A percentile compares a stretch with the other conserved stretches of the same genome.
Evolutionary conservation across 139 green algal species (phyloP).

Genomic region (Closterium sp.): DNA sequence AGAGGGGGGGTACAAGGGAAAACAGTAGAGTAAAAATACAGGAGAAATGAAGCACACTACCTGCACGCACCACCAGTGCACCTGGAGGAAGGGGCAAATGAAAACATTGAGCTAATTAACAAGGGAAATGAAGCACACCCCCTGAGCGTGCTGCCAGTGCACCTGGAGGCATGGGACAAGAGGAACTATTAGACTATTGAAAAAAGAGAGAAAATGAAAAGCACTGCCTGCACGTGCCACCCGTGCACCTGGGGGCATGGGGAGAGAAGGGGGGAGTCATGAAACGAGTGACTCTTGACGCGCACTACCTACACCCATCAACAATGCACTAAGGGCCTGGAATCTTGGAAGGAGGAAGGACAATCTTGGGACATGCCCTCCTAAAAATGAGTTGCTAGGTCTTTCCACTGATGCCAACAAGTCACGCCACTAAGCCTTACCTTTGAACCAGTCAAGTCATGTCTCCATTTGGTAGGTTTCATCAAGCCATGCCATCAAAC

Average conservation of each 20-base stretch:
- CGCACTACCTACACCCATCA: slow-evolving; percentile 22
- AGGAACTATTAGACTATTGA: background rate
- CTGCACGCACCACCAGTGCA: background rate
- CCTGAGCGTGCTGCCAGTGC: slow-evolving; percentile 30
- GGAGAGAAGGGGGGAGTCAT: slow-evolving; percentile 5
- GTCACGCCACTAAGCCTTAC: too few relatives aligned
- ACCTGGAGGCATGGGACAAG: background rate
- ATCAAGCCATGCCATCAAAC: background rate
- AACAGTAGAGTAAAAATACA: background rate
- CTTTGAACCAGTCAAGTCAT: too few relatives aligned
- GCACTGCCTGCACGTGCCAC: too few relatives aligned
- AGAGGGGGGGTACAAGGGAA: too few relatives aligned
- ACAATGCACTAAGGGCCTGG: too few relatives aligned
- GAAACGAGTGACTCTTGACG: slow-evolving; percentile 10
- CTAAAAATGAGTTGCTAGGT: too few relatives aligned
- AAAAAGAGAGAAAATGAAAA: background rate
- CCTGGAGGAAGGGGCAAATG: slow-evolving; percentile 9
- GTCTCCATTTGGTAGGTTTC: background rate
- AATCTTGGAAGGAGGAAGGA: too few relatives aligned
- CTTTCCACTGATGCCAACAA: too few relatives aligned
- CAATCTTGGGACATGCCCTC: too few relatives aligned
- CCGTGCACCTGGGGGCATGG: slow-evolving; percentile 19
- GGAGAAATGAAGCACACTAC: too few relatives aligned
- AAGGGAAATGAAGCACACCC: slow-evolving; percentile 38
- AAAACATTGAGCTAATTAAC: too few relatives aligned